These are phyloP conservation scores for Grosmannia serpens DNA, from an alignment of 2,329 filamentous ascomycete genomes.

Conservation along the genomic window DNA sequence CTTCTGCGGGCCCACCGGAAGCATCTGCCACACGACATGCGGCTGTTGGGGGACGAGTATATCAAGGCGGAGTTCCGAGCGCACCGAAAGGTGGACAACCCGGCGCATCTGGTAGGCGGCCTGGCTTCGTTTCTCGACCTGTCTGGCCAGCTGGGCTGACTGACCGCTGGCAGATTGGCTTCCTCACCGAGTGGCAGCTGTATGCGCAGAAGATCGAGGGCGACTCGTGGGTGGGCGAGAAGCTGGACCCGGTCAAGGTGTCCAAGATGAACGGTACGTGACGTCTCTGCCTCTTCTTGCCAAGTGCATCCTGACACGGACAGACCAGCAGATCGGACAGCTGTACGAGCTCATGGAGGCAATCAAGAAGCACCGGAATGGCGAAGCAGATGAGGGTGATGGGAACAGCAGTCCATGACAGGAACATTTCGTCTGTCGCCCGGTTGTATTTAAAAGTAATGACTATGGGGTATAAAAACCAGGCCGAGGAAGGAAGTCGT, in stretches of 20 bases:
- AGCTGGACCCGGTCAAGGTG: slow-evolving; percentile 70
- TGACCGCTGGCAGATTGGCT: slow-evolving; percentile 58
- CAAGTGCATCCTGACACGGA: slow-evolving; percentile 7
- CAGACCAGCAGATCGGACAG: slow-evolving; percentile 88
- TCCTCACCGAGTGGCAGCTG: slow-evolving; percentile 90
- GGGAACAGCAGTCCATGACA: neutral
- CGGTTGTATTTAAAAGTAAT: too few species aligned
- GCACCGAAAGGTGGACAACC: slow-evolving; percentile 76
- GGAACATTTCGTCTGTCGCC: too few species aligned
- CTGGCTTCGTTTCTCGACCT: neutral
- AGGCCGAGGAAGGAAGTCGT: neutral
- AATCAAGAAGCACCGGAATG: slow-evolving; percentile 38
- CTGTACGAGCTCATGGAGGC: slow-evolving; percentile 89
- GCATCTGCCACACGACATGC: slow-evolving; percentile 60
- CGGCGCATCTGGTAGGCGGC: slow-evolving; percentile 66
- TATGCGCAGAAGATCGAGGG: slow-evolving; percentile 91
- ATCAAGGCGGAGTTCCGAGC: slow-evolving; percentile 85
- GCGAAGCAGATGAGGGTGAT: neutral
- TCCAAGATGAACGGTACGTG: slow-evolving; percentile 85
- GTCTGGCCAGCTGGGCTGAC: neutral
- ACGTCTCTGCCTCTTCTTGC: neutral
- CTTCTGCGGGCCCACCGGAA: slow-evolving; percentile 78
- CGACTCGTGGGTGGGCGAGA: slow-evolving; percentile 72
- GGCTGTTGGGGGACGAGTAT: slow-evolving; percentile 82
- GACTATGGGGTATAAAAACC: neutral